Conservation (phyloP, 108 stramenopile genomes). For the Nitzschia sp. region DNA sequence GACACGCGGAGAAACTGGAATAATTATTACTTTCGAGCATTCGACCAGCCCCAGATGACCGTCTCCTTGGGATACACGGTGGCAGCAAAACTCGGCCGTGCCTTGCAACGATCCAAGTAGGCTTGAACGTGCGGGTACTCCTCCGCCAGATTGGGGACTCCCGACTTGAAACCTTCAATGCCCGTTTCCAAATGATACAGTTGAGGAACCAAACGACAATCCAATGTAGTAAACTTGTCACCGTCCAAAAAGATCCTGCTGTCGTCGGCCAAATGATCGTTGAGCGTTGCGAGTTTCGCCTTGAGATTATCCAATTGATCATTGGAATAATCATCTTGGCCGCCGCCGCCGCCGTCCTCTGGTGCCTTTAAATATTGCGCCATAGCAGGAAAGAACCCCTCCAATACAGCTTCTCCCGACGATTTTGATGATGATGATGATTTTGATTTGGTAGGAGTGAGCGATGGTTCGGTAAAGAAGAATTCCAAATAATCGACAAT, state of each 20-base stretch:
- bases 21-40: slow-evolving; percentile 48
- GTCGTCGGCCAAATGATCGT: slow-evolving; percentile 43
- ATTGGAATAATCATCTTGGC: slow-evolving; percentile 39
- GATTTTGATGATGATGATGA: too few species aligned
- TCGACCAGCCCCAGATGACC: slow-evolving; percentile 79
- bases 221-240: slow-evolving; percentile 57
- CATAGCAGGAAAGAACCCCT: slow-evolving; percentile 81
- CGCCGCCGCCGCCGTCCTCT: slow-evolving; percentile 57
- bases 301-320: slow-evolving; percentile 43
- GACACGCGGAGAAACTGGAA: too few species aligned
- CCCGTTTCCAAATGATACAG: slow-evolving; percentile 75
- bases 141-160: slow-evolving; percentile 39
- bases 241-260: slow-evolving; percentile 44
- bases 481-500: slow-evolving; percentile 85
- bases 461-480: slow-evolving; percentile 67
- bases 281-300: slow-evolving; percentile 39
- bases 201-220: slow-evolving; percentile 78
- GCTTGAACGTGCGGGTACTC: slow-evolving; percentile 52
- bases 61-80: slow-evolving; percentile 74
- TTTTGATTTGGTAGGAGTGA: slow-evolving; percentile 27
- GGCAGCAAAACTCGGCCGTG: slow-evolving; percentile 55
- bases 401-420: slow-evolving; percentile 44
- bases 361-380: slow-evolving; percentile 74
- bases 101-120: slow-evolving; percentile 64
- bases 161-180: slow-evolving; percentile 56